phyloP scores from a whole-genome alignment of 805 yeast species.

The Zygosaccharomyces kombuchaensis region DNA sequence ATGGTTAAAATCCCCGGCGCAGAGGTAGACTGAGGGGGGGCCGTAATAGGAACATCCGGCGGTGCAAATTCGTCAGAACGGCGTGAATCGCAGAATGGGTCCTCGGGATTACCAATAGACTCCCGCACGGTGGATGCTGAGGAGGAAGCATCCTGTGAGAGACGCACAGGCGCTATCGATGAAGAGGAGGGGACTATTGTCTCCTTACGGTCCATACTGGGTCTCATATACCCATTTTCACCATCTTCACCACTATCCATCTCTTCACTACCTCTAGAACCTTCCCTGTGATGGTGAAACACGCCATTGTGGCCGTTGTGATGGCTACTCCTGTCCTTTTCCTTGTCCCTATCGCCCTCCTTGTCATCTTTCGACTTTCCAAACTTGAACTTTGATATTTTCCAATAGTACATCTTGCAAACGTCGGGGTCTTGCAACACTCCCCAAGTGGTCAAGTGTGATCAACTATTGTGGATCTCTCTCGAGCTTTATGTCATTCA shows the following conservation, averaged over 20 bases:
- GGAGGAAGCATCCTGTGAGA: slow-evolving; percentile 26
- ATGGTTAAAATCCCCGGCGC: slow-evolving; percentile 74
- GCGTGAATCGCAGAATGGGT: slow-evolving; percentile 3
- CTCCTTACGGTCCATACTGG: slow-evolving; percentile 25
- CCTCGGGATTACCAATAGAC: slow-evolving; percentile 5
- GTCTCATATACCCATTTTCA: slow-evolving; percentile 3
- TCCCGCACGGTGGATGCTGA: slow-evolving; percentile 22
- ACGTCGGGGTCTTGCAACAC: not conserved
- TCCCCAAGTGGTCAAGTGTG: not conserved
- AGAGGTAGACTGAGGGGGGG: slow-evolving; percentile 22
- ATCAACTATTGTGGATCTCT: not conserved
- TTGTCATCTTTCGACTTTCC: slow-evolving; percentile 35
- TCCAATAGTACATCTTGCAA: slow-evolving; percentile 33
- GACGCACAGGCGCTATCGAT: slow-evolving; percentile 24
- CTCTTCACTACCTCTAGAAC: slow-evolving; percentile 1
- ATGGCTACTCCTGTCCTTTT: slow-evolving; percentile 15
- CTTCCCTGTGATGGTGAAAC: slow-evolving; percentile 13
- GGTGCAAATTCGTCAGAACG: slow-evolving; percentile 9
- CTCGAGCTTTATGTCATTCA: slow-evolving; percentile 1
- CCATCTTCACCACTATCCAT: slow-evolving; percentile 1
- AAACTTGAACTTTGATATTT: slow-evolving; percentile 32
- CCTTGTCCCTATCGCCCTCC: slow-evolving; percentile 20
- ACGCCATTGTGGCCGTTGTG: slow-evolving; percentile 9
- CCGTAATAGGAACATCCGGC: slow-evolving; percentile 6
- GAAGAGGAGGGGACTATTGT: slow-evolving; percentile 31